A percentile compares a stretch with the other conserved stretches of the same genome.
phyloP scores from a whole-genome alignment of 2,329 filamentous ascomycete genomes.

The Monilinia fructigena region DNA sequence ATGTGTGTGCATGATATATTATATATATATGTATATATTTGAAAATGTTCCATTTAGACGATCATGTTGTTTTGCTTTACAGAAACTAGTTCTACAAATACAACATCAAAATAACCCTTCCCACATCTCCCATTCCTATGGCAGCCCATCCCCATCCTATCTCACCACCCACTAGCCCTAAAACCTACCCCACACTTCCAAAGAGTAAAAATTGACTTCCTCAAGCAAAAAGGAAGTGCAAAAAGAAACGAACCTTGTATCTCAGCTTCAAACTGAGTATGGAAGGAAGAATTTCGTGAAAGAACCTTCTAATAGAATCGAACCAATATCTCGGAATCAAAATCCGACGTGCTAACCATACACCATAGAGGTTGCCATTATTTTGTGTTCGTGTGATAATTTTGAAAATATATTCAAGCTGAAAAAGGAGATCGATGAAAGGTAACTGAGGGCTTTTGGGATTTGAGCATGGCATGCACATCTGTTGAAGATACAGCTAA shows the following conservation, averaged over 20 bases:
- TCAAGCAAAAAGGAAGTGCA: not conserved
- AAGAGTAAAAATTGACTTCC: not conserved
- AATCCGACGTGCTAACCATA: slow-evolving; percentile 19
- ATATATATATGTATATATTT: too few relatives aligned
- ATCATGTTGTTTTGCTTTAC: too few relatives aligned
- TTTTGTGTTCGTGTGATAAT: not conserved
- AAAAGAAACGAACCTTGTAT: not conserved
- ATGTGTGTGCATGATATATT: too few relatives aligned
- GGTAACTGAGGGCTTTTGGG: too few relatives aligned
- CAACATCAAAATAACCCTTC: too few relatives aligned
- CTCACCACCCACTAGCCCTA: not conserved
- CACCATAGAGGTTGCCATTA: slow-evolving; percentile 8
- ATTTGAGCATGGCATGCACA: too few relatives aligned
- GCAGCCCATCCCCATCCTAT: too few relatives aligned
- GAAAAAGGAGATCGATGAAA: too few relatives aligned
- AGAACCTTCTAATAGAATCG: slow-evolving; percentile 22
- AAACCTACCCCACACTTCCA: not conserved
- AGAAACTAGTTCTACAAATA: too few relatives aligned
- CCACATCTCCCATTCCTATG: too few relatives aligned
- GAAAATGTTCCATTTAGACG: too few relatives aligned
- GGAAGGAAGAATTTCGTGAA: not conserved
- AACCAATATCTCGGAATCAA: slow-evolving; percentile 23
- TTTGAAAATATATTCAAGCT: not conserved
- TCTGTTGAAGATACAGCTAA: too few relatives aligned
- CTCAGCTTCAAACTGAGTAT: slow-evolving; percentile 14